A percentile compares a stretch with the other conserved stretches of the same genome.
Evolutionary conservation across 2,329 filamentous ascomycete species (phyloP).

Genomic region (Neurospora sp.): DNA sequence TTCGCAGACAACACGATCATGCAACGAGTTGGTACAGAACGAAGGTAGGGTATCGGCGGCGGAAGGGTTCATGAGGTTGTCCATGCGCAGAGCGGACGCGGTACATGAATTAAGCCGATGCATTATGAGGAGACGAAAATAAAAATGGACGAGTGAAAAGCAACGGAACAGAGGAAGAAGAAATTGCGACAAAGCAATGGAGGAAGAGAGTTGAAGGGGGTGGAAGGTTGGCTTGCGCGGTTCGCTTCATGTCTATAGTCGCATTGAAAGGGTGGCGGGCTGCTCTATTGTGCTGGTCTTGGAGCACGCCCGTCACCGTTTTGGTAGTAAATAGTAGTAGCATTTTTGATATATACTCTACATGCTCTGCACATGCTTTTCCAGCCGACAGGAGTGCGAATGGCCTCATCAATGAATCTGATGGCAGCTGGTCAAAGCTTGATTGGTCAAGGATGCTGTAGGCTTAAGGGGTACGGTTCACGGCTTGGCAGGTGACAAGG

Average conservation of each 20-base stretch:
- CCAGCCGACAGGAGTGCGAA: background rate
- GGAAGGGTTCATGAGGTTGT: background rate
- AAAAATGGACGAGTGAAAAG: background rate
- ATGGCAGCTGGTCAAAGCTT: background rate
- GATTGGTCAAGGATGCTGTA: background rate
- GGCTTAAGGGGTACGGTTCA: background rate
- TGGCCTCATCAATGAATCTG: background rate
- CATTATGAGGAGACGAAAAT: background rate
- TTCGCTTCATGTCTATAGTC: background rate
- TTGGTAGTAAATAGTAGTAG: background rate
- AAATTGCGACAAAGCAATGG: slow-evolving; percentile 2
- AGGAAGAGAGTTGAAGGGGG: slow-evolving; percentile 11
- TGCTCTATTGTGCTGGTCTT: background rate
- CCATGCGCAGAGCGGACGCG: background rate
- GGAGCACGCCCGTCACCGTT: background rate
- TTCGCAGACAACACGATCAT: background rate
- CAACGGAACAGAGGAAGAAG: background rate
- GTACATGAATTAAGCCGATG: background rate
- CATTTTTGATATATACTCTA: background rate
- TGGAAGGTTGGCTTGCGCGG: background rate
- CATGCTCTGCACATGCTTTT: background rate
- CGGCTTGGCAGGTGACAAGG: background rate
- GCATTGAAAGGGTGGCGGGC: background rate
- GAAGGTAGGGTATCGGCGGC: background rate
- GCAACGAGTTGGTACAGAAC: background rate